Conservation (phyloP, 148 eudicot species). For the Nepenthes gracilis region DNA sequence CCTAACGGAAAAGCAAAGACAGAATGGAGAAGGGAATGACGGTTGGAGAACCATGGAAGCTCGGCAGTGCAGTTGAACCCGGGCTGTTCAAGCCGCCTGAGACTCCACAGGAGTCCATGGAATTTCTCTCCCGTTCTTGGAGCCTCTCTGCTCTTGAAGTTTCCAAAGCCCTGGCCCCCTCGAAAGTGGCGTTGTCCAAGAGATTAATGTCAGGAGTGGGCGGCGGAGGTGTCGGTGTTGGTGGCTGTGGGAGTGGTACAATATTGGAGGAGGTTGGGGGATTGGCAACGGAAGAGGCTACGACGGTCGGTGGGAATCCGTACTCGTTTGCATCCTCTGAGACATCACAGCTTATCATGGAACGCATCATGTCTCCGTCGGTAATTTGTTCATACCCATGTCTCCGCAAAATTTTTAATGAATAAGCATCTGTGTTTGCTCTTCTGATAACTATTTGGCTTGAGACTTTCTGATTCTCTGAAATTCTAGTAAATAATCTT, state of each 20-base stretch:
- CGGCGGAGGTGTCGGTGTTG: background rate
- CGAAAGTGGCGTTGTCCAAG: background rate
- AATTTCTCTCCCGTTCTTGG: constrained; percentile 86
- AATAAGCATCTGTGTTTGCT: too few species aligned
- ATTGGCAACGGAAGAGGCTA: constrained; percentile 22
- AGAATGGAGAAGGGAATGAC: background rate
- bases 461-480: too few species aligned
- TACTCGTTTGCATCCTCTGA: constrained; percentile 78
- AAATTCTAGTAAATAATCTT: too few species aligned
- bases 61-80: background rate
- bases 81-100: constrained; percentile 32
- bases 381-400: constrained; percentile 24
- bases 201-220: background rate
- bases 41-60: background rate
- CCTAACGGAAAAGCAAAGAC: background rate
- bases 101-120: constrained; percentile 81
- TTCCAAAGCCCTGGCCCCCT: constrained; percentile 43
- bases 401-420: background rate
- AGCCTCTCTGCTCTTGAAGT: constrained; percentile 71
- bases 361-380: constrained; percentile 85
- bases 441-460: too few species aligned
- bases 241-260: background rate
- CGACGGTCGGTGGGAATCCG: constrained; percentile 35
- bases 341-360: constrained; percentile 89
- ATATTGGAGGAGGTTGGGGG: constrained; percentile 37